Base-by-base conservation (phyloP, 352 stramenopile genomes). In the Phytophthora pinifolia region DNA sequence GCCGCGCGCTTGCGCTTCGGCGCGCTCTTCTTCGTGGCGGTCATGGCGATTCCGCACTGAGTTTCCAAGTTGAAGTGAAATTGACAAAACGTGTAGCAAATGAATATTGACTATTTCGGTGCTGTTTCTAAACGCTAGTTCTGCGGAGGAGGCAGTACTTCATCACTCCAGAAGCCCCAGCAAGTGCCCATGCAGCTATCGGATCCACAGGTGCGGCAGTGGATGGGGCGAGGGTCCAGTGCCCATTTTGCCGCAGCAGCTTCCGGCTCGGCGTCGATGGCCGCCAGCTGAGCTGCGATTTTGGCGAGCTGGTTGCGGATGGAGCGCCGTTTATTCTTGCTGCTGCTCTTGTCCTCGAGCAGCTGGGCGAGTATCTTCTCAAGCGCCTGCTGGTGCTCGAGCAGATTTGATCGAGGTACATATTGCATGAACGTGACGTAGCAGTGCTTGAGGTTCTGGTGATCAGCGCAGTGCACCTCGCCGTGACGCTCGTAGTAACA, bases 351-450 rank as follows among this genome's bases (percentile, higher is more conserved):
- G 42, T 83, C 67, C 10, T 74, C 58, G 14, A 79, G 54, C 10
- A 80, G 52, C 17, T 62, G 41, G 17, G 67, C 57, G n/a, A 83
- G 72, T 51, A 86, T 79, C 42, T 58, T 67, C 41, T 87, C 74
- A 5, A 89, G 70, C 7, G 61, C 58, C 5, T 54, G 58, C 15
- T 78, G 70, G 15, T 89, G 76, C 39, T 60, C 54, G 1, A 82
- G 10, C 8, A 89, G 56, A 36, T 83, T 49, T 5, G 66, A 43
- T 9, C 72, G 72, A 4, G 74, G 36, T n/a, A 83, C 42, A 57
- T 87, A 89, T 55, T 89, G 76, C 43, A 89, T 35, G 45, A 87
- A 89, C 10, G 79, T 89, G 44, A 74, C 62, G 59, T 89, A 89
- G 59, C 70, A 85, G 58, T 81, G 59, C 62, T 87, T 89, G 39